Percentiles rank a stretch among this genome's conserved stretches.
phyloP scores from a whole-genome alignment of 129 eudicot species.

The Flaveria brownii region DNA sequence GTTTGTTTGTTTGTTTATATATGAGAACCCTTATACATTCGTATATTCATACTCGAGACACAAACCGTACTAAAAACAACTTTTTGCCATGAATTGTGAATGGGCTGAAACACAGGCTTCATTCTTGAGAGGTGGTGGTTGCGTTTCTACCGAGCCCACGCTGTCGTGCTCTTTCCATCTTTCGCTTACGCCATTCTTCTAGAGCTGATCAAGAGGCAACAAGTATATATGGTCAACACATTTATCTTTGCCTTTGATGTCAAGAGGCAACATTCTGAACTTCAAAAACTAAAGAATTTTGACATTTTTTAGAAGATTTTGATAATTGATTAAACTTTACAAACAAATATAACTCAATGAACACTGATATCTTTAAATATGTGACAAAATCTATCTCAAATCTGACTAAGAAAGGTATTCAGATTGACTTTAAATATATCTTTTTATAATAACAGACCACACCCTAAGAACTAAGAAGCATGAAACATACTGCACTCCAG shows the following conservation, averaged over 20 bases:
- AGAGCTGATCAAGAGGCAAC: constrained; percentile 49
- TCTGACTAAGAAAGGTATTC: neutral
- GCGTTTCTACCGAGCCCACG: constrained; percentile 65
- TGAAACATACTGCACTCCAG: neutral
- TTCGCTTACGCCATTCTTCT: constrained; percentile 93
- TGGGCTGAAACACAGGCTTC: constrained; percentile 18
- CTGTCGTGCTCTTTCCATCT: constrained; percentile 83
- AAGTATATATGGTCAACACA: neutral
- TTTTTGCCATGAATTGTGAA: neutral
- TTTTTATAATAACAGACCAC: neutral
- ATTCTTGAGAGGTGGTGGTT: constrained; percentile 38
- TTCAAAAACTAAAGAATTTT: neutral
- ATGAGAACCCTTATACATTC: neutral
- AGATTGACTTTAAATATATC: neutral
- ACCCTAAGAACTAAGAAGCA: neutral
- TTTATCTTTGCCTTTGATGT: constrained; percentile 23
- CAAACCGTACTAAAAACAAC: constrained; percentile 7
- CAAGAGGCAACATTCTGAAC: constrained; percentile 2
- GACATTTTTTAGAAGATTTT: neutral
- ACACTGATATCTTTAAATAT: neutral
- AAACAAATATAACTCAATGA: neutral
- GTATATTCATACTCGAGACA: constrained; percentile 12
- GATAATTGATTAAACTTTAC: neutral
- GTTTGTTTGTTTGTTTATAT: too few relatives aligned
- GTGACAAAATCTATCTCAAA: neutral